A percentile compares a stretch with the other conserved stretches of the same genome.
These are phyloP conservation scores for Rubroboletus pulcherrimus DNA, from an alignment of 768 basidiomycete species.

Conservation along the genomic window DNA sequence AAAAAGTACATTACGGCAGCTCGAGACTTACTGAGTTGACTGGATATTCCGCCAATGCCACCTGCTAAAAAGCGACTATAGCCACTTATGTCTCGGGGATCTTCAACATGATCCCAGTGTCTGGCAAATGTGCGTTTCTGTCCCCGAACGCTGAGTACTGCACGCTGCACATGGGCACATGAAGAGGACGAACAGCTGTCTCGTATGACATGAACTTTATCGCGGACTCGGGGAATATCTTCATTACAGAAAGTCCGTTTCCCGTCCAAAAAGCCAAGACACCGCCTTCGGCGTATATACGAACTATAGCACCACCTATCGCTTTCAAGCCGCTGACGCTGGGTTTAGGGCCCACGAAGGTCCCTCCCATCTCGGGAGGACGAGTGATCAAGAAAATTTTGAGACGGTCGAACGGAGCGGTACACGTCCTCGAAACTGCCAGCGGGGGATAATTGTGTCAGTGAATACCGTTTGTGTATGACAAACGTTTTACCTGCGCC, in stretches of 20 bases:
- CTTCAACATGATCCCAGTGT: slow-evolving; percentile 88
- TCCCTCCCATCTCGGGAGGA: slow-evolving; percentile 65
- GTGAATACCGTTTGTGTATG: not conserved
- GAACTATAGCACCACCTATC: slow-evolving; percentile 66
- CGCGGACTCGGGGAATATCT: slow-evolving; percentile 97
- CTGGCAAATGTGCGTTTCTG: slow-evolving; percentile 94
- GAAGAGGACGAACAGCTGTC: slow-evolving; percentile 63
- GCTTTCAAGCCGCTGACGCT: slow-evolving; percentile 54
- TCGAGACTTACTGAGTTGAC: slow-evolving; percentile 73
- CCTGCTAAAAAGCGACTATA: slow-evolving; percentile 92
- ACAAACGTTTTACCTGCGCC: slow-evolving; percentile 69
- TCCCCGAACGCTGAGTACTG: slow-evolving; percentile 16
- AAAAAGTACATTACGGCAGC: slow-evolving; percentile 6
- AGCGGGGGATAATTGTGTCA: slow-evolving; percentile 5
- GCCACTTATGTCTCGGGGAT: slow-evolving; percentile 84
- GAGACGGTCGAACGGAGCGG: slow-evolving; percentile 95
- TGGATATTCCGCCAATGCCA: slow-evolving; percentile 91
- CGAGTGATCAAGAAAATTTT: slow-evolving; percentile 96
- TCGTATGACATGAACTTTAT: slow-evolving; percentile 98
- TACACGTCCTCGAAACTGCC: slow-evolving; percentile 90
- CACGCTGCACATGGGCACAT: slow-evolving; percentile 9
- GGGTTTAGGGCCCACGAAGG: slow-evolving; percentile 41
- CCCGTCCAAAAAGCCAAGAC: slow-evolving; percentile 97
- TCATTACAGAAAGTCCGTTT: slow-evolving; percentile 86
- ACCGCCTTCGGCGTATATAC: slow-evolving; percentile 88